These are phyloP conservation scores for Saccharomycodes ludwigii DNA, from an alignment of 805 yeast species.

Conservation along the genomic window DNA sequence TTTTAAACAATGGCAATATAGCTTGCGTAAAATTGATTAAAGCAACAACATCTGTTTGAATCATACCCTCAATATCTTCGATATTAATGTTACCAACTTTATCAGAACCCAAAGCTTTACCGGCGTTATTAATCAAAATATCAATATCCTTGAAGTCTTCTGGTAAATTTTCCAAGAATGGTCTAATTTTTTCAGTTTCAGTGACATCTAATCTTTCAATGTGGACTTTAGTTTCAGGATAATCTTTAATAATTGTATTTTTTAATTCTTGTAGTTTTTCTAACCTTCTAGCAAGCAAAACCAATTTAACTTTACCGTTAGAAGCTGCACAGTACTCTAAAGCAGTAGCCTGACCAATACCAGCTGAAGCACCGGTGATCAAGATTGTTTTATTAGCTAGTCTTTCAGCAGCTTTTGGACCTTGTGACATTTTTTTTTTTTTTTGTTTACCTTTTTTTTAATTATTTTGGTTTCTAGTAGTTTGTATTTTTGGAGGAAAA, in stretches of 20 bases:
- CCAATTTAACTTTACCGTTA: conserved; percentile 54
- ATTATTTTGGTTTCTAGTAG: too few relatives aligned
- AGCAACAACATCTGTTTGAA: conserved; percentile 80
- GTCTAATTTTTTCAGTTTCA: conserved; percentile 35
- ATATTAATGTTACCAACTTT: conserved; percentile 54
- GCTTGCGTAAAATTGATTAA: conserved; percentile 75
- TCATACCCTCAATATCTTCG: conserved; percentile 63
- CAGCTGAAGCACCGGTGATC: conserved; percentile 95
- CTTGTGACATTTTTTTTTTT: conserved; percentile 42
- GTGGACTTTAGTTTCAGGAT: conserved; percentile 34
- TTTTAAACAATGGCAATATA: conserved; percentile 57
- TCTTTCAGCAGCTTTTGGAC: conserved; percentile 65
- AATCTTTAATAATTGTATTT: conserved; percentile 32
- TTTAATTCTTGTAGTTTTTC: conserved; percentile 44
- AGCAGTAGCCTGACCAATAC: conserved; percentile 91
- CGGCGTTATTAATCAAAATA: conserved; percentile 61
- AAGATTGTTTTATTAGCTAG: conserved; percentile 67
- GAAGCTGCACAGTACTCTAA: conserved; percentile 69
- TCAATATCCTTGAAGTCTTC: conserved; percentile 51
- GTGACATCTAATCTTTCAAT: conserved; percentile 46
- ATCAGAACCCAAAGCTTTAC: conserved; percentile 71
- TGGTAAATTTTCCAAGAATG: conserved; percentile 44
- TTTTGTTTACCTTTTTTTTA: neutral
- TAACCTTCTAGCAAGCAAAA: conserved; percentile 68
- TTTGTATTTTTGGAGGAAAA: too few relatives aligned